Conservation (phyloP, 768 basidiomycete genomes). For the Aureoboletus auriporus region DNA sequence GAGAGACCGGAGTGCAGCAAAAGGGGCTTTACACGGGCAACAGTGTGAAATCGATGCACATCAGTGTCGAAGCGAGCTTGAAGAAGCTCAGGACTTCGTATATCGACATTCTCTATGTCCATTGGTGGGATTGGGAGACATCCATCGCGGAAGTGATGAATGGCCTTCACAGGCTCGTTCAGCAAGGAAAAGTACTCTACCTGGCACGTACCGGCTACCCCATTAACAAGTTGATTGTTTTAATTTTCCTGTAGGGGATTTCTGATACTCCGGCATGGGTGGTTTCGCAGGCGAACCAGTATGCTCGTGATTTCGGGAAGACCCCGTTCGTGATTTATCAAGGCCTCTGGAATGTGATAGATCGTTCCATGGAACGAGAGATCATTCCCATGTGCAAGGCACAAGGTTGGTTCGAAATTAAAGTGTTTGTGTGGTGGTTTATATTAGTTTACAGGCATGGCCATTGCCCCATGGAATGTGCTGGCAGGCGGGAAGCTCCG, state of each 20-base stretch:
- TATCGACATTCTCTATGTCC: slow-evolving; percentile 55
- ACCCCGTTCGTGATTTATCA: slow-evolving; percentile 55
- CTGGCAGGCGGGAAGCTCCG: slow-evolving; percentile 29
- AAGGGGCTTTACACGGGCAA: slow-evolving; percentile 36
- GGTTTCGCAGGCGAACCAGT: slow-evolving; percentile 46
- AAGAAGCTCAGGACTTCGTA: slow-evolving; percentile 56
- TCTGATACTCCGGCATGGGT: slow-evolving; percentile 49
- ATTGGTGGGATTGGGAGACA: slow-evolving; percentile 49
- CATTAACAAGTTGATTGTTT: background rate
- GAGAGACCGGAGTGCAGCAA: slow-evolving; percentile 12
- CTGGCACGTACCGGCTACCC: slow-evolving; percentile 18
- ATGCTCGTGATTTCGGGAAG: slow-evolving; percentile 43
- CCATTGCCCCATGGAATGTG: slow-evolving; percentile 38
- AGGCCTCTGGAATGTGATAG: slow-evolving; percentile 41
- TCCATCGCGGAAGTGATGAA: slow-evolving; percentile 46
- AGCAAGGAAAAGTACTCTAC: slow-evolving; percentile 42
- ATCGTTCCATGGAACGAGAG: slow-evolving; percentile 50
- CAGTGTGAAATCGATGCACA: slow-evolving; percentile 31
- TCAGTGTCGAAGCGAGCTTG: slow-evolving; percentile 34
- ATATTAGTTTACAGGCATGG: slow-evolving; percentile 15
- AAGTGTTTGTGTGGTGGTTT: slow-evolving; percentile 5
- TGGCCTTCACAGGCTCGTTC: slow-evolving; percentile 39
- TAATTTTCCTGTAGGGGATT: slow-evolving; percentile 27
- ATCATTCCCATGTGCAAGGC: slow-evolving; percentile 38
- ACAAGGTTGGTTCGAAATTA: slow-evolving; percentile 27